phyloP scores from a whole-genome alignment of 768 basidiomycete species.

The Pisolithus albus region DNA sequence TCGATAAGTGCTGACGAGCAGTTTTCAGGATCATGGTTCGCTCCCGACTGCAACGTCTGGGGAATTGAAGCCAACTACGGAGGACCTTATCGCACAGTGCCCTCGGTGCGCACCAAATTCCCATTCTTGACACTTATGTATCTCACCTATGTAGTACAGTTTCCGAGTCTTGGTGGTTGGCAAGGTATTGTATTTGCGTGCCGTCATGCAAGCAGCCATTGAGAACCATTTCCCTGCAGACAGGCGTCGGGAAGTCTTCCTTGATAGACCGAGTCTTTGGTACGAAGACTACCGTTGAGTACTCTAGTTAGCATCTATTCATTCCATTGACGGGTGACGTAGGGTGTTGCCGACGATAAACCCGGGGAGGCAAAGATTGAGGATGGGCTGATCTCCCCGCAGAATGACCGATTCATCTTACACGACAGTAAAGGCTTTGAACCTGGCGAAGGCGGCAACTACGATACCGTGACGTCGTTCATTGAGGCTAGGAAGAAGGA shows the following conservation, averaged over 20 bases:
- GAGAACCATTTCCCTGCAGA: not conserved
- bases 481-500: not conserved
- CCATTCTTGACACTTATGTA: too few species aligned
- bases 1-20: too few species aligned
- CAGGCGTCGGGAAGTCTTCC: slow-evolving; percentile 4
- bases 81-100: too few species aligned
- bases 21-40: too few species aligned
- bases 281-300: not conserved
- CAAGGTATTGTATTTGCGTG: not conserved
- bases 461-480: slow-evolving; percentile 6
- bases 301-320: not conserved
- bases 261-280: slow-evolving; percentile 2
- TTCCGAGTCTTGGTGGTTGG: not conserved
- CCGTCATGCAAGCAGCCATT: not conserved
- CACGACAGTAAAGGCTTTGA: slow-evolving; percentile 15
- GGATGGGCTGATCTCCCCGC: slow-evolving; percentile 2
- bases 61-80: too few species aligned
- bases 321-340: not conserved
- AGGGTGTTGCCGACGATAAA: not conserved
- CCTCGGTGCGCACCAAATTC: too few species aligned
- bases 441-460: slow-evolving; percentile 5
- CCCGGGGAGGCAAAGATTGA: slow-evolving; percentile 5
- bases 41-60: too few species aligned
- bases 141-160: too few species aligned
- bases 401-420: slow-evolving; percentile 8